Percentiles rank a stretch among this genome's conserved stretches.
These are phyloP conservation scores for Colletotrichum godetiae DNA, from an alignment of 2,329 filamentous ascomycete species.

Conservation along the genomic window DNA sequence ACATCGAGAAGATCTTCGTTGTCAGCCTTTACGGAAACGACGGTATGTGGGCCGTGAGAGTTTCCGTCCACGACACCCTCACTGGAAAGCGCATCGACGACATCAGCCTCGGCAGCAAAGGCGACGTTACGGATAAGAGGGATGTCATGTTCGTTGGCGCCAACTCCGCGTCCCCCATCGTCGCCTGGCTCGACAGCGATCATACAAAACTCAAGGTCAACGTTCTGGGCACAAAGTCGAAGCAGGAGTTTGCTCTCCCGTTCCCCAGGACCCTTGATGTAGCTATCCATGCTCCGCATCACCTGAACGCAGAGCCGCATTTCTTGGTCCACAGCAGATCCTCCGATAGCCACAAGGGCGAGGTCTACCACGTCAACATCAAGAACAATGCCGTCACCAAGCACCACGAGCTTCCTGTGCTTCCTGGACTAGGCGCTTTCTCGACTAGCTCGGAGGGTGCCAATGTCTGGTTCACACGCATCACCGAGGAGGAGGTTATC, in stretches of 20 bases:
- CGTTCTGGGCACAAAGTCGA: slow-evolving; percentile 71
- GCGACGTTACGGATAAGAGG: slow-evolving; percentile 72
- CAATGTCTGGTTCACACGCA: slow-evolving; percentile 89
- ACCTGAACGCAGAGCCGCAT: slow-evolving; percentile 78
- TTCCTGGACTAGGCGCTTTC: slow-evolving; percentile 79
- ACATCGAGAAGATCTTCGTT: slow-evolving; percentile 79
- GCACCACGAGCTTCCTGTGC: slow-evolving; percentile 81
- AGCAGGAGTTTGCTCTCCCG: slow-evolving; percentile 65
- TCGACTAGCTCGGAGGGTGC: slow-evolving; percentile 81
- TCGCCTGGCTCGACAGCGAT: slow-evolving; percentile 78
- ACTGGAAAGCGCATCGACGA: slow-evolving; percentile 80
- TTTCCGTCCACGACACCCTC: slow-evolving; percentile 77
- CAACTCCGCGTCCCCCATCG: slow-evolving; percentile 79
- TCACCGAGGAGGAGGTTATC: slow-evolving; percentile 79
- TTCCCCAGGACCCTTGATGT: slow-evolving; percentile 58
- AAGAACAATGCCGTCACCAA: slow-evolving; percentile 77
- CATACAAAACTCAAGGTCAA: slow-evolving; percentile 76
- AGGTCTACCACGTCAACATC: slow-evolving; percentile 86
- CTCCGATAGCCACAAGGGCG: slow-evolving; percentile 77
- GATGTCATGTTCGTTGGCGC: slow-evolving; percentile 81
- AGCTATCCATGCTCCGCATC: slow-evolving; percentile 79
- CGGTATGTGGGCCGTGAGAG: slow-evolving; percentile 80
- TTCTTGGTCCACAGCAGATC: slow-evolving; percentile 88
- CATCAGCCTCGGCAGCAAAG: slow-evolving; percentile 77
- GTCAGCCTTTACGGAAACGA: slow-evolving; percentile 78